Evolutionary conservation across 495 filamentous ascomycete species (phyloP).

Genomic region (Diplogelasinospora grovesii): DNA sequence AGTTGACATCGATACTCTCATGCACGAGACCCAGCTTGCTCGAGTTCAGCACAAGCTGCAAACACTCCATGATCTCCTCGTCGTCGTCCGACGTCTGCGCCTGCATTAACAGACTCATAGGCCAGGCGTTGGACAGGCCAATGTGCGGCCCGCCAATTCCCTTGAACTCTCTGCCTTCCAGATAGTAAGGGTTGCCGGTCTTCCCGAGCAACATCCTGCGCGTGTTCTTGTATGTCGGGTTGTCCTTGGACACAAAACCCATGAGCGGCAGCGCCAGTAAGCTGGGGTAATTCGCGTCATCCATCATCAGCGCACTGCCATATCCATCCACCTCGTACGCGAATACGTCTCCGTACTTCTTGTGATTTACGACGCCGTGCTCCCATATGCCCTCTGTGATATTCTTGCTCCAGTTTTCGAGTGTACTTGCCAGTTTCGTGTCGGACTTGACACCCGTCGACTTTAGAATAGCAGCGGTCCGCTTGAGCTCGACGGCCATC

Average conservation of each 20-base stretch:
- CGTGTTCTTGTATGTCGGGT: slow-evolving; percentile 81
- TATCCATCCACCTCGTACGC: slow-evolving; percentile 97
- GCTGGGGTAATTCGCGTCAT: slow-evolving; percentile 94
- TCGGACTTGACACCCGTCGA: slow-evolving; percentile 44
- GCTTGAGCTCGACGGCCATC: slow-evolving; percentile 85
- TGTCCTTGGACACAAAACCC: slow-evolving; percentile 63
- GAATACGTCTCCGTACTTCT: slow-evolving; percentile 81
- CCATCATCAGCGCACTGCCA: slow-evolving; percentile 86
- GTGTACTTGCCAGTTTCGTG: slow-evolving; percentile 39
- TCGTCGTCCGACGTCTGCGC: slow-evolving; percentile 86
- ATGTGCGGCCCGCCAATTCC: slow-evolving; percentile 82
- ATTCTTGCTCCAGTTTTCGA: slow-evolving; percentile 56
- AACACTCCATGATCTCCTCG: slow-evolving; percentile 64
- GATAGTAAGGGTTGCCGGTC: slow-evolving; percentile 80
- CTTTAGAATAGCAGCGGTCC: slow-evolving; percentile 62
- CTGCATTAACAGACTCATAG: slow-evolving; percentile 88
- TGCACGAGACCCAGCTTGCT: slow-evolving; percentile 77
- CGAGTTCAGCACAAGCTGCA: slow-evolving; percentile 67
- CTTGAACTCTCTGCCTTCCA: slow-evolving; percentile 69
- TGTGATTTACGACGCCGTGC: slow-evolving; percentile 81
- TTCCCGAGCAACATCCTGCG: slow-evolving; percentile 81
- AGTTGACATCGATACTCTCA: slow-evolving; percentile 84
- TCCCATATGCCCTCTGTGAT: slow-evolving; percentile 78
- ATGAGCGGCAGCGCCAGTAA: slow-evolving; percentile 80
- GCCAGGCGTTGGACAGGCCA: slow-evolving; percentile 89